A percentile compares a stretch with the other conserved stretches of the same genome.
These are phyloP conservation scores for Parafenestella ontariensis DNA, from an alignment of 2,329 filamentous ascomycete genomes.

Conservation along the genomic window DNA sequence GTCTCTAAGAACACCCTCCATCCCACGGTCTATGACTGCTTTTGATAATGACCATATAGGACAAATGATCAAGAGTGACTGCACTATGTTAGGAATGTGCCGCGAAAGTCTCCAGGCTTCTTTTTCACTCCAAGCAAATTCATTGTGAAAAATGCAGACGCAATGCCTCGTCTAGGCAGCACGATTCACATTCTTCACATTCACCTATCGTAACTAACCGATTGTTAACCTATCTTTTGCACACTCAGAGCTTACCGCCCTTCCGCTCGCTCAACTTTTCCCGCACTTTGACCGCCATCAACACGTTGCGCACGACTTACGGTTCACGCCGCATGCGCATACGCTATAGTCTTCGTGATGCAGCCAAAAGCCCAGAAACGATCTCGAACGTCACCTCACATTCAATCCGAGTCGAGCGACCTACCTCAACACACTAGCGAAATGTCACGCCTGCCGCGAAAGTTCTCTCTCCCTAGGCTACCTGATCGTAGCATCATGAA, in stretches of 20 bases:
- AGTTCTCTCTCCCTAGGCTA: neutral
- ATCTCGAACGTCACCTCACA: neutral
- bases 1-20: too few species aligned
- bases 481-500: neutral
- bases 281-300: neutral
- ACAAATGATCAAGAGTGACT: too few species aligned
- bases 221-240: neutral
- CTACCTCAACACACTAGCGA: neutral
- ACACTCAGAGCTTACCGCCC: neutral
- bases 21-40: too few species aligned
- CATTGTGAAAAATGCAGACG: constrained; percentile 5
- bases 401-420: neutral
- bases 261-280: neutral
- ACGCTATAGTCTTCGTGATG: neutral
- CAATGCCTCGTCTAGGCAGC: constrained; percentile 1
- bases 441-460: neutral
- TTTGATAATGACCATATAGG: too few species aligned
- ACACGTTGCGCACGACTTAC: neutral
- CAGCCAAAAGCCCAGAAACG: neutral
- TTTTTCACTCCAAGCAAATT: neutral
- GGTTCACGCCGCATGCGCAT: neutral
- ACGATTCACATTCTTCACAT: constrained; percentile 6
- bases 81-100: too few species aligned
- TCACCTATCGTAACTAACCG: too few species aligned
- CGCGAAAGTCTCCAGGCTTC: neutral